A percentile compares a stretch with the other conserved stretches of the same genome.
These are phyloP conservation scores for Populus tremula DNA, from an alignment of 345 rosid genomes.

Conservation along the genomic window DNA sequence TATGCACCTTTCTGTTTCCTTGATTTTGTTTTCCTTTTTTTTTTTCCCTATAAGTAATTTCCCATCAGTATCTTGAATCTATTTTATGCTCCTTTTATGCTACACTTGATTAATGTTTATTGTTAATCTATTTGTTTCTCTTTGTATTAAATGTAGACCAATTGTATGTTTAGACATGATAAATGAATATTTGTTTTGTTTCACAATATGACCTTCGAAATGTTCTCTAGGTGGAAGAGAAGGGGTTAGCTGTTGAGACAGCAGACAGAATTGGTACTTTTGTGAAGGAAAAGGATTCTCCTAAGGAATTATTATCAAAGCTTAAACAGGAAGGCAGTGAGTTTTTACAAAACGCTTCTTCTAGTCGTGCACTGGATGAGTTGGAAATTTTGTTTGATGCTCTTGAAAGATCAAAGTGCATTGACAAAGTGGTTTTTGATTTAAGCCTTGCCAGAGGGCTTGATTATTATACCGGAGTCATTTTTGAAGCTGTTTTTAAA, in stretches of 20 bases:
- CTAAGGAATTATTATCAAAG: constrained; percentile 55
- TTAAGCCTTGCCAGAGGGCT: constrained; percentile 98
- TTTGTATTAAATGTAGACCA: too few species aligned
- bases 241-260: constrained; percentile 62
- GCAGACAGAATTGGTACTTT: constrained; percentile 77
- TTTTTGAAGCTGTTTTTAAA: constrained; percentile 82
- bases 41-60: too few species aligned
- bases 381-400: constrained; percentile 78
- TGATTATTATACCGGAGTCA: constrained; percentile 94
- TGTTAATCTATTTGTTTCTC: not conserved
- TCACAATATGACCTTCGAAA: not conserved
- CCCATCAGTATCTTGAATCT: too few species aligned
- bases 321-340: constrained; percentile 58
- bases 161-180: too few species aligned
- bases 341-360: constrained; percentile 54
- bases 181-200: not conserved
- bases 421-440: constrained; percentile 78
- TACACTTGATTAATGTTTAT: too few species aligned
- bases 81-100: too few species aligned
- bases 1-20: too few species aligned
- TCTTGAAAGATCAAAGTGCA: constrained; percentile 70
- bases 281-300: constrained; percentile 76
- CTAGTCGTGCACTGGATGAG: constrained; percentile 69
- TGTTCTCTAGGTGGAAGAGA: constrained; percentile 67
- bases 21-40: too few species aligned